Evolutionary conservation across 1,284 basidiomycete species (phyloP).

Genomic region (Fistulinella staudtii): DNA sequence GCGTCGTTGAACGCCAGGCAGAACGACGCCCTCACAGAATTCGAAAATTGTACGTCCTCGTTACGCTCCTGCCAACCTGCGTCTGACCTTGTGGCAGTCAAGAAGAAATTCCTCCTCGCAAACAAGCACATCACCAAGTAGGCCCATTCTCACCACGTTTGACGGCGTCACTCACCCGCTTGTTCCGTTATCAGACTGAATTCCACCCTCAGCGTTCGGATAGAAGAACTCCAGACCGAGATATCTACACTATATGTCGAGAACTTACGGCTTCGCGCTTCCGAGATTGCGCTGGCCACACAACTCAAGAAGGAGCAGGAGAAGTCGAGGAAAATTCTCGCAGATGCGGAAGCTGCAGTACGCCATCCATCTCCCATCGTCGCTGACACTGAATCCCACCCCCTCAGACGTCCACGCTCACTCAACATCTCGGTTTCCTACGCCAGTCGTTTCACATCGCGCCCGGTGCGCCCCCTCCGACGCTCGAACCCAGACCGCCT

Average conservation of each 20-base stretch:
- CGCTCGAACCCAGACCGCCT: constrained; percentile 42
- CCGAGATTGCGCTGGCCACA: constrained; percentile 68
- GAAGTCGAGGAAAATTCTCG: constrained; percentile 64
- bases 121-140: constrained; percentile 88
- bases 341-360: constrained; percentile 71
- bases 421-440: constrained; percentile 61
- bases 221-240: constrained; percentile 78
- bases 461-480: constrained; percentile 29
- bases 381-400: background rate
- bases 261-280: constrained; percentile 73
- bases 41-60: constrained; percentile 68
- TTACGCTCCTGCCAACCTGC: constrained; percentile 1
- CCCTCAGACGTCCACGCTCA: constrained; percentile 54
- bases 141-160: constrained; percentile 15
- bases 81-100: constrained; percentile 50
- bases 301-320: constrained; percentile 76
- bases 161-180: constrained; percentile 8
- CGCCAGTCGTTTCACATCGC: constrained; percentile 56
- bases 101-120: constrained; percentile 84
- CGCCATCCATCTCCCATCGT: constrained; percentile 26
- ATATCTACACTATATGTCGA: constrained; percentile 75
- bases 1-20: constrained; percentile 62
- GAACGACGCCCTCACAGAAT: constrained; percentile 75
- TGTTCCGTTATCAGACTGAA: constrained; percentile 55
- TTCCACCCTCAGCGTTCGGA: constrained; percentile 73